Evolutionary conservation across 2,329 filamentous ascomycete species (phyloP).

Genomic region (Talaromyces funiculosus): DNA sequence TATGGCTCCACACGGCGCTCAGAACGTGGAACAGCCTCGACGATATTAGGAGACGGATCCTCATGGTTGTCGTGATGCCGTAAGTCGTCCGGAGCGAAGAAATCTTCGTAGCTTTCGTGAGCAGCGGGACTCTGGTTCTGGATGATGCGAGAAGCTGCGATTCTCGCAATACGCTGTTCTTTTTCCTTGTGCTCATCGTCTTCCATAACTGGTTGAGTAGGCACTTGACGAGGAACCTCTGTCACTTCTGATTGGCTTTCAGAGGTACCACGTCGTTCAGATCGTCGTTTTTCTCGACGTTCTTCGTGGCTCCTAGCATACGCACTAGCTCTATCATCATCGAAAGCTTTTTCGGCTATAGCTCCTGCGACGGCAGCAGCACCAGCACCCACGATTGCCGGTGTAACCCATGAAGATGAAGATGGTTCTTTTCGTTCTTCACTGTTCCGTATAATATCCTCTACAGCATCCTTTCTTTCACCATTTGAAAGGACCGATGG

Average conservation of each 20-base stretch:
- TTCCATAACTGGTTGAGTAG: conserved; percentile 15
- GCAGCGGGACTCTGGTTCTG: conserved; percentile 27
- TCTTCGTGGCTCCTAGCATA: conserved; percentile 32
- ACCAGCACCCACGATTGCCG: conserved; percentile 45
- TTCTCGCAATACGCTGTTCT: conserved; percentile 24
- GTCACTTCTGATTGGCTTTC: conserved; percentile 22
- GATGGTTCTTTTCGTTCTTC: not conserved
- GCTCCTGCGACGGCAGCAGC: conserved; percentile 44
- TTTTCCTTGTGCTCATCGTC: conserved; percentile 18
- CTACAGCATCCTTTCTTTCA: not conserved
- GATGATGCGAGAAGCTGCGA: conserved; percentile 25
- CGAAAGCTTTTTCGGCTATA: conserved; percentile 26
- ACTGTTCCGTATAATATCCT: not conserved
- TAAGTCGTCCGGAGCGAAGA: conserved; percentile 38
- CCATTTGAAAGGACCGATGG: conserved; percentile 2
- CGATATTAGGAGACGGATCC: conserved; percentile 17
- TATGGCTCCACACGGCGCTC: conserved; percentile 21
- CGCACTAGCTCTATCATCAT: conserved; percentile 26
- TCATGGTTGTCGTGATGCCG: conserved; percentile 25
- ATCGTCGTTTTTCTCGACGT: conserved; percentile 34
- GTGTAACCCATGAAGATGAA: conserved; percentile 28
- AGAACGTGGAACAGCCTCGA: conserved; percentile 28
- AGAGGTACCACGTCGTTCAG: conserved; percentile 31
- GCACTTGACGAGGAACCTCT: conserved; percentile 20
- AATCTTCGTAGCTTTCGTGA: conserved; percentile 40